phyloP scores from a whole-genome alignment of 495 filamentous ascomycete genomes.

The Tetracladium setigerum region DNA sequence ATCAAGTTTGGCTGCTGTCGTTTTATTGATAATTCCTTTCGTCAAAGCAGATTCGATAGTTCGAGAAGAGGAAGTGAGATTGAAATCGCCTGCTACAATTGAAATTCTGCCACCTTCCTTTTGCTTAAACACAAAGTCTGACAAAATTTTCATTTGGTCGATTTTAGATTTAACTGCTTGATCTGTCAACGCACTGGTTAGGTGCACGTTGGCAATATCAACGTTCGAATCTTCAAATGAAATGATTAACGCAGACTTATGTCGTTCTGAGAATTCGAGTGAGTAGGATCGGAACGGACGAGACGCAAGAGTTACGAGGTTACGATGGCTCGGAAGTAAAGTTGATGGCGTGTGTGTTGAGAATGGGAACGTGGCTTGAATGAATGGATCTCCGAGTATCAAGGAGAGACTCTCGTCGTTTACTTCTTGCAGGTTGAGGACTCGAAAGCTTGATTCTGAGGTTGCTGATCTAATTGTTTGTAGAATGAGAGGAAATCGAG shows the following conservation, averaged over 20 bases:
- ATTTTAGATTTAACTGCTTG: constrained; percentile 42
- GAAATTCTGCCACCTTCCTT: constrained; percentile 27
- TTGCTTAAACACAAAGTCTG: constrained; percentile 32
- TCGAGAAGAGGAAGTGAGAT: constrained; percentile 42
- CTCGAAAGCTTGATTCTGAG: constrained; percentile 25
- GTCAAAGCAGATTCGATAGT: constrained; percentile 40
- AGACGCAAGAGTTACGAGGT: constrained; percentile 45
- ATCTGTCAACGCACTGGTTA: constrained; percentile 46
- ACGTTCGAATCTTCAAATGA: constrained; percentile 30
- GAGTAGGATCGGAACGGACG: constrained; percentile 40
- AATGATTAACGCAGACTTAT: constrained; percentile 43
- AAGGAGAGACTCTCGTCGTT: constrained; percentile 47
- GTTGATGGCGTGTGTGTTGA: constrained; percentile 40
- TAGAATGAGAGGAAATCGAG: constrained; percentile 41
- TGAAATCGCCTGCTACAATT: constrained; percentile 53
- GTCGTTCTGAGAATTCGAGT: constrained; percentile 35
- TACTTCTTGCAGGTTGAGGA: constrained; percentile 51
- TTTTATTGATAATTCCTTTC: constrained; percentile 33
- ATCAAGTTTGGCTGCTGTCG: constrained; percentile 24
- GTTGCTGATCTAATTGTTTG: constrained; percentile 22
- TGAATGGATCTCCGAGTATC: constrained; percentile 33
- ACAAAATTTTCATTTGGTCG: constrained; percentile 34
- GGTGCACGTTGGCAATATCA: constrained; percentile 43
- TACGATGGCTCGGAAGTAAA: constrained; percentile 44
- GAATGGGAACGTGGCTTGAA: constrained; percentile 42